Percentiles rank a stretch among this genome's conserved stretches.
These are phyloP conservation scores for Juglanconis juglandina DNA, from an alignment of 2,329 filamentous ascomycete genomes.

Conservation along the genomic window DNA sequence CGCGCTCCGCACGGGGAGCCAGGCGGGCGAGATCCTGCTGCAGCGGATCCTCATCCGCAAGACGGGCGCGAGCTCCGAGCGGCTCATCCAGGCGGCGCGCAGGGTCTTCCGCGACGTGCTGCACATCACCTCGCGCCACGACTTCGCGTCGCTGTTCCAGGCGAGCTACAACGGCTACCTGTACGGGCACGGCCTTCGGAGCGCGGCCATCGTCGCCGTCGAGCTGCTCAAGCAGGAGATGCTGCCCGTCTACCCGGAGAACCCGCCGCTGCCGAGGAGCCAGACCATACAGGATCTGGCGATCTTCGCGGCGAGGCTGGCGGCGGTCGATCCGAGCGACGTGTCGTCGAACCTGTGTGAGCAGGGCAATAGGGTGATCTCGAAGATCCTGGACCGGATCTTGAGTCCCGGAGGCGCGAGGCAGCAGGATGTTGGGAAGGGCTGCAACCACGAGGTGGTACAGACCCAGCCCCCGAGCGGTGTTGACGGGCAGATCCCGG, in stretches of 20 bases:
- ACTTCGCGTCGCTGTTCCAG: constrained; percentile 32
- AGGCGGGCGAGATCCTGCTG: constrained; percentile 15
- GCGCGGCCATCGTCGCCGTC: constrained; percentile 33
- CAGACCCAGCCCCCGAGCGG: not conserved
- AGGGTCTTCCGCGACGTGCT: constrained; percentile 31
- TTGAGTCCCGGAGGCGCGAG: constrained; percentile 25
- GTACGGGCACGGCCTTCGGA: constrained; percentile 30
- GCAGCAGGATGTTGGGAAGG: constrained; percentile 12
- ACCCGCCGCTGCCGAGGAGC: constrained; percentile 32
- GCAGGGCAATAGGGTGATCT: constrained; percentile 33
- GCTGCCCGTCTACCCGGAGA: constrained; percentile 26
- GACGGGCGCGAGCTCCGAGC: constrained; percentile 30
- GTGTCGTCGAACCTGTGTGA: constrained; percentile 30
- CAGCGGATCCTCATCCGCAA: constrained; percentile 29
- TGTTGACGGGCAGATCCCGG: constrained; percentile 11
- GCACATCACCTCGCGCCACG: constrained; percentile 28
- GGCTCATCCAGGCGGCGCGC: constrained; percentile 28
- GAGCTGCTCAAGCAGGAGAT: constrained; percentile 33
- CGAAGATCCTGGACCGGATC: constrained; percentile 33
- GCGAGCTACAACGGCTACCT: constrained; percentile 28
- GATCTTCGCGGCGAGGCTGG: constrained; percentile 32
- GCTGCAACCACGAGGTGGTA: constrained; percentile 3
- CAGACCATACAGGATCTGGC: constrained; percentile 35
- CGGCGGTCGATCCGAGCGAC: constrained; percentile 28
- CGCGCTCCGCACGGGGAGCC: constrained; percentile 25